A percentile compares a stretch with the other conserved stretches of the same genome.
These are phyloP conservation scores for Drechmeria coniospora DNA, from an alignment of 2,329 filamentous ascomycete genomes.

Conservation along the genomic window DNA sequence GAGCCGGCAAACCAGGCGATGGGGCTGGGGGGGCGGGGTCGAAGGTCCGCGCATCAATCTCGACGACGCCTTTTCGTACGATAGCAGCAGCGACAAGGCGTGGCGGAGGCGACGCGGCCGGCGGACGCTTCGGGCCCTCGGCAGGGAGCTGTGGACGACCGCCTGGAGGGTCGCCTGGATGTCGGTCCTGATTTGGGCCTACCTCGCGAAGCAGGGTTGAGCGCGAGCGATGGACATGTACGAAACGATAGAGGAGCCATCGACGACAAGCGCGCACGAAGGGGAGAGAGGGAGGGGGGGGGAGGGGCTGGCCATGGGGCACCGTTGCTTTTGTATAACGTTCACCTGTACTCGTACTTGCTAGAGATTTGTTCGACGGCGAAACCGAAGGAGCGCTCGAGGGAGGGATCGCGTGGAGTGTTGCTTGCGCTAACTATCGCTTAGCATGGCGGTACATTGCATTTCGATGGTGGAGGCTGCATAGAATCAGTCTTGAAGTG, in stretches of 20 bases:
- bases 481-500: no score
- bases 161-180: slow-evolving; percentile 48
- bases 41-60: slow-evolving; percentile 38
- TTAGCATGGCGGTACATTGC: no score
- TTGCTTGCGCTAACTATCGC: no score
- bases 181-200: slow-evolving; percentile 48
- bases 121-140: slow-evolving; percentile 28
- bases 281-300: no score
- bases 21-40: slow-evolving; percentile 11
- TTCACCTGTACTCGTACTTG: no score
- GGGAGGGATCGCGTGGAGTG: no score
- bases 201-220: slow-evolving; percentile 48
- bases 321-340: no score
- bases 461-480: no score
- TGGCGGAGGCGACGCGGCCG: slow-evolving; percentile 8
- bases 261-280: background rate
- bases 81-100: slow-evolving; percentile 19
- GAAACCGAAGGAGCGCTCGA: no score
- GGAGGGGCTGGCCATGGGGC: no score
- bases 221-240: background rate
- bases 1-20: slow-evolving; percentile 13
- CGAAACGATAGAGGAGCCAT: background rate
- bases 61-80: slow-evolving; percentile 28
- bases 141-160: slow-evolving; percentile 45
- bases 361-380: no score